Evolutionary conservation across 2,329 filamentous ascomycete genomes (phyloP), one percentile per base, ranked within the genome.

Genomic region (Zasmidium citrigriseum): DNA sequence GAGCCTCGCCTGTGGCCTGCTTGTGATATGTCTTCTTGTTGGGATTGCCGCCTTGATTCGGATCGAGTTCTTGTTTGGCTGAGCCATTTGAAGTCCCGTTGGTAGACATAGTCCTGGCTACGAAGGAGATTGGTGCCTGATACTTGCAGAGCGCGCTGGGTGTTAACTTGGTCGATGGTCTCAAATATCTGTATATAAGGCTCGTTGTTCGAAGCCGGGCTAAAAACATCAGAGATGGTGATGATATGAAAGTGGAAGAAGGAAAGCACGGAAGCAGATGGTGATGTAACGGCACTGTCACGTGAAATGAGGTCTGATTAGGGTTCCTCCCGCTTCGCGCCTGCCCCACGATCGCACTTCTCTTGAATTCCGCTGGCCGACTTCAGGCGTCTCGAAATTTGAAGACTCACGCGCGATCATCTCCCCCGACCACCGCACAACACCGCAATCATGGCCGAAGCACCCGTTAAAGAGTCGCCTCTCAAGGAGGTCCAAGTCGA

Each of bases 401-500:
- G 48, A 24, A 16, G 23, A 50, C 48, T 50, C 48, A 50, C 23
- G n/a, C 20, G 34, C 34, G 34, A 41, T n/a, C 5, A 7, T 4
- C 34, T 10, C 34, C 34, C 16, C 14, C 34, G 5, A 41, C 14
- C 34, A 41, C 34, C 48, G 11, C 20, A 44, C 25, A 52, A 47
- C 51, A 49, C 21, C 52, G 52, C 52, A 25, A 66, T 54, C 59
- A 72, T 71, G 68, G 68, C 69, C 51, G 64, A 68, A 34, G 59
- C 61, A 41, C 55, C 61, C 4, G 41, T 59, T 34, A 63, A 63
- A 46, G 66, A 67, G 90, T 78, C 89, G 88, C 68, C 70, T 25
- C 53, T 72, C 48, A 63, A 58, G 83, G 85, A 91, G 78, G 91
- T 97, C 71, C 91, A 96, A 82, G 89, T 98, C 74, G 93, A 96